These are phyloP conservation scores for Posidonia australis DNA, from an alignment of 106 monocot genomes.

Conservation along the genomic window DNA sequence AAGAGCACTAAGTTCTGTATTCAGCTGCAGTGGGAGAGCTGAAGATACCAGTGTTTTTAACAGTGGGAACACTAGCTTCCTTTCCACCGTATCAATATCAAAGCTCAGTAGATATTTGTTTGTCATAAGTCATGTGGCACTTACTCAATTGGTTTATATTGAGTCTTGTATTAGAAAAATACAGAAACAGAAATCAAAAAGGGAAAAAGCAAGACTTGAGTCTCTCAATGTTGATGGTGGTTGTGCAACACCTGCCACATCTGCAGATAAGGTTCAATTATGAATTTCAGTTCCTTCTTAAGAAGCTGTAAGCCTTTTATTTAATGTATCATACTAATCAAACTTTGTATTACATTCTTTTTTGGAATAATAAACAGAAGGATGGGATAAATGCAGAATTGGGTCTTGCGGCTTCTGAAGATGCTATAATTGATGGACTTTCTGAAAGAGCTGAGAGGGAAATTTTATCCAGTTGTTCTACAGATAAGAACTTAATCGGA, in stretches of 20 bases:
- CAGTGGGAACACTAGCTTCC: constrained; percentile 7
- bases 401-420: constrained; percentile 71
- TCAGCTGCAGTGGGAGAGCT: constrained; percentile 21
- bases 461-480: constrained; percentile 51
- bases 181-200: constrained; percentile 58
- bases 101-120: constrained; percentile 80
- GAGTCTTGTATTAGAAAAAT: constrained; percentile 66
- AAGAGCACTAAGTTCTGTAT: constrained; percentile 41
- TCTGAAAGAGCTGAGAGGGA: constrained; percentile 88
- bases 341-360: not conserved
- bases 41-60: constrained; percentile 14
- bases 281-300: constrained; percentile 2
- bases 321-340: constrained; percentile 1
- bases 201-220: constrained; percentile 37
- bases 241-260: constrained; percentile 9
- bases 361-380: constrained; percentile 15
- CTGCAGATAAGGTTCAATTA: constrained; percentile 22
- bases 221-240: constrained; percentile 15
- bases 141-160: constrained; percentile 82
- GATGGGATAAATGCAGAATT: constrained; percentile 84
- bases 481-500: constrained; percentile 65
- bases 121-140: constrained; percentile 71
- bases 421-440: constrained; percentile 69
- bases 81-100: constrained; percentile 26
- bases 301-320: not conserved